These are phyloP conservation scores for Pseudocercospora vitis DNA, from an alignment of 2,329 filamentous ascomycete species.

Conservation along the genomic window DNA sequence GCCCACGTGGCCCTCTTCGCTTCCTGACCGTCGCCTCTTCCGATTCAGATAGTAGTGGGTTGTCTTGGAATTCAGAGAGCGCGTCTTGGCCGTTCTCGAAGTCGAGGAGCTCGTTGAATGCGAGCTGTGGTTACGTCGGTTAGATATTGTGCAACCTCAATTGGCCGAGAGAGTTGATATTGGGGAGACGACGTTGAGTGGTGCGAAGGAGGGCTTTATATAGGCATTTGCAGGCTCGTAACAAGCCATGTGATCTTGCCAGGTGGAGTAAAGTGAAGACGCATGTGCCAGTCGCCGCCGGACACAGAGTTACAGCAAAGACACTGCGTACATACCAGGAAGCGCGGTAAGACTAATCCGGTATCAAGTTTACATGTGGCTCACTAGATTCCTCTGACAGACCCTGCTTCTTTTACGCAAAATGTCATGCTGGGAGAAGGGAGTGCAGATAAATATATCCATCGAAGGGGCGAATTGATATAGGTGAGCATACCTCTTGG, in stretches of 20 bases:
- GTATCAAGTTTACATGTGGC: too few species aligned
- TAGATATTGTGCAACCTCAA: too few species aligned
- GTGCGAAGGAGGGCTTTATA: neutral
- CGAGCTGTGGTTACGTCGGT: slow-evolving; percentile 40
- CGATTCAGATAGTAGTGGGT: slow-evolving; percentile 18
- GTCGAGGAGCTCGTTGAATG: slow-evolving; percentile 46
- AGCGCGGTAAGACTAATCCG: too few species aligned
- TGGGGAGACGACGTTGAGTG: neutral
- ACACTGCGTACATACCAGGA: neutral
- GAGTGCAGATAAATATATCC: neutral
- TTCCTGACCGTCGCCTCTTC: slow-evolving; percentile 12
- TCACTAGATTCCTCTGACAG: too few species aligned
- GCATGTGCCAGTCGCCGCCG: neutral
- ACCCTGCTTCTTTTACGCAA: too few species aligned
- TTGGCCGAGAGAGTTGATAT: too few species aligned
- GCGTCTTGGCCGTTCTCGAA: slow-evolving; percentile 51
- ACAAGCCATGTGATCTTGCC: neutral
- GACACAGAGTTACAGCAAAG: neutral
- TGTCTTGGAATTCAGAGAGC: slow-evolving; percentile 43
- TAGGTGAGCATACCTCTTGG: slow-evolving; percentile 43
- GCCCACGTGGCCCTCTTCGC: slow-evolving; percentile 8
- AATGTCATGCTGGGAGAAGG: neutral
- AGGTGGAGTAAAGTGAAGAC: neutral
- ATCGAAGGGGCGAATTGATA: neutral
- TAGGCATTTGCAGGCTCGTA: neutral